Evolutionary conservation across 768 basidiomycete genomes (phyloP), one percentile per base, ranked within the genome.

Genomic region (Amanita inopinata): DNA sequence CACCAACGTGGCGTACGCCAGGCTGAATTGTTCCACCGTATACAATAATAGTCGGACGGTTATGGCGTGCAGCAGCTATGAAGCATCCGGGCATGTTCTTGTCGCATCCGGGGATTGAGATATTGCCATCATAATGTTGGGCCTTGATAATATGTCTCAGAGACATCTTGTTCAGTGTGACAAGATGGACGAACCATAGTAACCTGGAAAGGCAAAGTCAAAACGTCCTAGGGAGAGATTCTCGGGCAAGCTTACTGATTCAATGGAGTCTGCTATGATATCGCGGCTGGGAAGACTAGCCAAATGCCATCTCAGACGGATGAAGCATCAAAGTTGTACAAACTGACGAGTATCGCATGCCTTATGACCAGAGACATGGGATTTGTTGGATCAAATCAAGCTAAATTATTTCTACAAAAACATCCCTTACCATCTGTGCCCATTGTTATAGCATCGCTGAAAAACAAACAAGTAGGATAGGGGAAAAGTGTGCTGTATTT

Each of bases 41-140:
- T 9, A 92, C 72, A 42, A 90, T 82, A 53, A 92, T 77, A 1
- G 89, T 90, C 1, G 89, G 89, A 4, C 88, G 74, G 55, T 92
- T 91, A 63, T 89, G 83, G 39, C 89, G 78, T 28, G 68, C 83
- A 1, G 88, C 88, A 11, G 89, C 89, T 56, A 92, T 87, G 44
- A 89, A 69, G 55, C 82, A 85, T 12, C 86, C 89, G 6, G 88
- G 88, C 89, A 91, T 90, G 56, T 91, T 91, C 66, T 91, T 91
- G 61, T 91, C 88, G 50, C 88, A 91, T 43, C 88, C 87, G 12
- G 89, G 89, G 40, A 90, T 71, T 4, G 83, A 77, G 51, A 91
- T 87, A 53, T 89, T 88, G 9, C 76, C 88, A 47, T 92, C 89
- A 52, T 91, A 90, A 53, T 88, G 78, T 65, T 91, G 88, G 15